Conservation (phyloP, 1,139 yeast genomes). For the Diutina siamensis region DNA sequence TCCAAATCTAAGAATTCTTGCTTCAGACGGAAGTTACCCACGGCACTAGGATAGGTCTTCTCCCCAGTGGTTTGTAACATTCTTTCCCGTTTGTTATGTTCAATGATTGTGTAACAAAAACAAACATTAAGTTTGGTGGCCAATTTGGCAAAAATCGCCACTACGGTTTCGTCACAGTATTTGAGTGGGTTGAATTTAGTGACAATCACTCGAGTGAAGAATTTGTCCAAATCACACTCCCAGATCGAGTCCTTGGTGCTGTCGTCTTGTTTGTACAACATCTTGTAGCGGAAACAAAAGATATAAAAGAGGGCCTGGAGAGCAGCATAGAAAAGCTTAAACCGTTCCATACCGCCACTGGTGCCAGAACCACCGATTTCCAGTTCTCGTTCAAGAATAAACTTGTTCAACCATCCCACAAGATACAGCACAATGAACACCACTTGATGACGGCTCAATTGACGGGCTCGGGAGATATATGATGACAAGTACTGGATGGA, state of each 20-base stretch:
- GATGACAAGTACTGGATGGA: constrained; percentile 90
- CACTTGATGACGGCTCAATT: constrained; percentile 58
- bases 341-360: constrained; percentile 61
- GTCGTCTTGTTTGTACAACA: constrained; percentile 31
- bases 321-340: constrained; percentile 83
- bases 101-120: constrained; percentile 87
- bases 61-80: constrained; percentile 24
- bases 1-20: constrained; percentile 83
- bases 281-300: constrained; percentile 74
- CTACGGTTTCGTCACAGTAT: constrained; percentile 90
- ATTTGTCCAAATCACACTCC: constrained; percentile 77
- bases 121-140: constrained; percentile 86
- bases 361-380: constrained; percentile 50
- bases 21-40: constrained; percentile 35
- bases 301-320: constrained; percentile 86
- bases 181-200: constrained; percentile 89
- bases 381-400: constrained; percentile 69
- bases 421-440: constrained; percentile 70
- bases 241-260: constrained; percentile 34
- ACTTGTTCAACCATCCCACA: constrained; percentile 73
- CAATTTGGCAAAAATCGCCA: constrained; percentile 83
- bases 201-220: constrained; percentile 76
- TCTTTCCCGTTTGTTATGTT: constrained; percentile 70
- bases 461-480: constrained; percentile 79
- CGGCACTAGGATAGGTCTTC: constrained; percentile 18